Evolutionary conservation across 2,329 filamentous ascomycete genomes (phyloP).

Genomic region (Thermothelomyces thermophilus): DNA sequence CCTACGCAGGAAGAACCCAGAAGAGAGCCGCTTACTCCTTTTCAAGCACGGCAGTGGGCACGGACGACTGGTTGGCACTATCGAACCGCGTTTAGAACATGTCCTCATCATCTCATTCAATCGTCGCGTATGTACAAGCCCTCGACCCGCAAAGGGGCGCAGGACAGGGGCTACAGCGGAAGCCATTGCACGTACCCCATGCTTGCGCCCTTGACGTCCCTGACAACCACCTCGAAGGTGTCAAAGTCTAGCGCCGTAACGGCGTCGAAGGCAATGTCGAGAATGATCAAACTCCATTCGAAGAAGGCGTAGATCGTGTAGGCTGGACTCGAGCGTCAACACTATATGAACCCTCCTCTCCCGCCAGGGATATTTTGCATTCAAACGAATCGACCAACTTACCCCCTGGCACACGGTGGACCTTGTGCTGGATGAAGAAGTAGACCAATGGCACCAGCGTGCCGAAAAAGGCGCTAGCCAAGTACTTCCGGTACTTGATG

Average conservation of each 20-base stretch:
- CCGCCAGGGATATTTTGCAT: no score
- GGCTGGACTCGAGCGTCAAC: slow-evolving; percentile 45
- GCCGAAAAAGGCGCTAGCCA: slow-evolving; percentile 80
- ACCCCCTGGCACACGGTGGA: slow-evolving; percentile 91
- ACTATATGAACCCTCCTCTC: no score
- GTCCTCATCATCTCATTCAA: slow-evolving; percentile 21
- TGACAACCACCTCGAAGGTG: slow-evolving; percentile 78
- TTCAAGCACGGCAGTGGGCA: slow-evolving; percentile 50
- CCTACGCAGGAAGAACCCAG: not conserved
- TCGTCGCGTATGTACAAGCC: slow-evolving; percentile 28
- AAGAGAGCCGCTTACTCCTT: slow-evolving; percentile 58
- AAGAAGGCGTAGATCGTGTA: slow-evolving; percentile 98
- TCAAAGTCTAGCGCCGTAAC: slow-evolving; percentile 89
- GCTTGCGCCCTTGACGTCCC: slow-evolving; percentile 81
- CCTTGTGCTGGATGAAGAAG: slow-evolving; percentile 98
- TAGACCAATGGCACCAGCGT: slow-evolving; percentile 87
- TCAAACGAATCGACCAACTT: no score
- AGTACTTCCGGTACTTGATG: slow-evolving; percentile 80
- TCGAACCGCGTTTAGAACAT: slow-evolving; percentile 35
- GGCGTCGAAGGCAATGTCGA: slow-evolving; percentile 94
- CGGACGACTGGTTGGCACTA: slow-evolving; percentile 43
- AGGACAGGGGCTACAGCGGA: slow-evolving; percentile 60
- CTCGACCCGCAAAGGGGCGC: slow-evolving; percentile 5
- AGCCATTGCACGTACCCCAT: slow-evolving; percentile 99
- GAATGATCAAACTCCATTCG: slow-evolving; percentile 90